Evolutionary conservation across 768 basidiomycete species (phyloP), one percentile per base, ranked within the genome.

Genomic region (Pisolithus albus): DNA sequence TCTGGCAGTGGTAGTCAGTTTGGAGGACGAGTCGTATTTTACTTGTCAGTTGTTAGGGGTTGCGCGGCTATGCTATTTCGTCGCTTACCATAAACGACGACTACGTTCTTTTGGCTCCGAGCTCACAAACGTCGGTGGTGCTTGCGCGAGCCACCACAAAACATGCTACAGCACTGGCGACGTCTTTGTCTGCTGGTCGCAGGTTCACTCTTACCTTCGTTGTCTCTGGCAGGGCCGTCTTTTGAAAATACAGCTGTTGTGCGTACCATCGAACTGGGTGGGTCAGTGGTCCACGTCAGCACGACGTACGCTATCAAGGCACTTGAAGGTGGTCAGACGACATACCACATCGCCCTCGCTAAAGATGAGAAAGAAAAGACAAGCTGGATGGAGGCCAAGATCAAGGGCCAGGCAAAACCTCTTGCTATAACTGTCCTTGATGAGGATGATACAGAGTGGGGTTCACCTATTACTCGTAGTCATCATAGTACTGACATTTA

Each of bases 161-260:
- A 38, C 24, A 77, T 80, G 74, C 69, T 71, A 61, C 54, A 52
- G 50, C 71, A 67, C 64, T 73, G 68, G 69, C 75, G 75, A 74
- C 72, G 62, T 60, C 65, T 70, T 54, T 65, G 80, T 52, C 65
- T 80, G 57, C 70, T 81, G 59, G 64, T 81, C 45, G 62, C 60
- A 46, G 56, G 64, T 51, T 60, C 79, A 9, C 62, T 81, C 13
- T 62, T 70, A 47, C 66, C 72, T 37, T 64, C 73, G 24, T 63
- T 72, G 23, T 64, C 70, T 30, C 67, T 72, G 30, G 73, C 73
- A 4, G 65, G 68, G 55, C 72, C 73, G 60, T 77, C 83, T 1
- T 91, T 91, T 70, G 89, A 91, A 78, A 92, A 92, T 59, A 90
- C 87, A 19, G 89, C 86, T 56, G 78, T 98, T 54, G 88, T 93